Conservation (phyloP, 2,329 filamentous ascomycete species). For the Emergomyces pasteurianus region DNA sequence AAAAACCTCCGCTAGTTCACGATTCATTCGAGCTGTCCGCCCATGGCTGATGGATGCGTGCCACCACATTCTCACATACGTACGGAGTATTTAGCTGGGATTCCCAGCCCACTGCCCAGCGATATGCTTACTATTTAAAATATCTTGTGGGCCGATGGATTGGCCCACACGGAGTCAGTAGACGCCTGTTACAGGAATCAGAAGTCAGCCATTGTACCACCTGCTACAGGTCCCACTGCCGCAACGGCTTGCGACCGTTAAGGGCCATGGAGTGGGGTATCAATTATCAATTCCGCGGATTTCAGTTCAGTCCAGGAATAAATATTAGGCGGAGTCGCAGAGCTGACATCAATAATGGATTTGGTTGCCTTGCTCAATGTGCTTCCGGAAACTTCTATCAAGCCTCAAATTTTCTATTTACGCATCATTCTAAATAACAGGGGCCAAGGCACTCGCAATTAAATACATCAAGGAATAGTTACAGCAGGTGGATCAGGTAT, state of each 20-base stretch:
- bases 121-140: slow-evolving; percentile 2
- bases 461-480: slow-evolving; percentile 4
- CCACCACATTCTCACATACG: neutral
- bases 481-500: neutral
- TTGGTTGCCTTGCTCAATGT: slow-evolving; percentile 2
- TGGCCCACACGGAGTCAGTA: slow-evolving; percentile 22
- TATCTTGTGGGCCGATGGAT: slow-evolving; percentile 17
- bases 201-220: slow-evolving; percentile 10
- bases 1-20: neutral
- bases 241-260: slow-evolving; percentile 3
- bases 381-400: slow-evolving; percentile 3
- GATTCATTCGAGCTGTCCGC: neutral
- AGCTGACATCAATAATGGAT: slow-evolving; percentile 3
- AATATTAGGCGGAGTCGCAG: neutral
- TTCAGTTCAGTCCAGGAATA: neutral
- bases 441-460: neutral
- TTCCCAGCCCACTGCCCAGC: neutral
- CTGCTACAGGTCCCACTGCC: slow-evolving; percentile 5
- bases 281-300: neutral
- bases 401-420: slow-evolving; percentile 4
- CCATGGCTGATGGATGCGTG: neutral
- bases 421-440: too few relatives aligned
- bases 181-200: slow-evolving; percentile 21
- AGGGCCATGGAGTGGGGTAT: slow-evolving; percentile 5
- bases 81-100: neutral